Percentiles rank a stretch among this genome's conserved stretches.
Conservation (phyloP, 2,329 filamentous ascomycete genomes). For the Paecilomyces sp. region DNA sequence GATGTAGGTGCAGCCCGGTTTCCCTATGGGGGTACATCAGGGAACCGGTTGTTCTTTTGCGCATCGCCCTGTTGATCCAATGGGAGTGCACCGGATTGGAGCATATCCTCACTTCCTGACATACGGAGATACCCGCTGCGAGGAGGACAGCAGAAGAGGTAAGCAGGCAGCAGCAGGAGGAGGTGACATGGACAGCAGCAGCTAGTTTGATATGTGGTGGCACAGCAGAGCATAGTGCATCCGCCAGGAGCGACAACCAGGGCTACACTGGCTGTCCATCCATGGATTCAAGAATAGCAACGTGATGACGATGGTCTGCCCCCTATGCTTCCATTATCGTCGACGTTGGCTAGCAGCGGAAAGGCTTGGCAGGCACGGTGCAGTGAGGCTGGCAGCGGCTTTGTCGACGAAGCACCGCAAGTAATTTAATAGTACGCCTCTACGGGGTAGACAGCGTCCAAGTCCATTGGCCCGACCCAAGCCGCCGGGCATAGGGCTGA, state of each 20-base stretch:
- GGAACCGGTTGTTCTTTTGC: not conserved
- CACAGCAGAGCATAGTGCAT: not conserved
- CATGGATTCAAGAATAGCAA: not conserved
- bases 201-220: not conserved
- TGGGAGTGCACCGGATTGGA: not conserved
- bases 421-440: not conserved
- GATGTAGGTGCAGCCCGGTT: not conserved
- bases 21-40: not conserved
- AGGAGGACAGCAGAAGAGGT: not conserved
- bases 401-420: not conserved
- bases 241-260: not conserved
- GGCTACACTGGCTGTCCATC: not conserved
- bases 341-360: not conserved
- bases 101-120: not conserved
- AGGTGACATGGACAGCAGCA: not conserved
- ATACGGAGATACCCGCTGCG: not conserved
- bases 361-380: not conserved
- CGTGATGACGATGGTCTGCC: not conserved
- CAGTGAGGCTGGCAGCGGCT: not conserved
- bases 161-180: not conserved
- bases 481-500: not conserved
- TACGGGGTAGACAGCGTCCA: not conserved
- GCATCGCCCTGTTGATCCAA: not conserved
- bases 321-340: not conserved
- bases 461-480: not conserved